A percentile compares a stretch with the other conserved stretches of the same genome.
Evolutionary conservation across 257 asterid genomes (phyloP).

Genomic region (Solanum dulcamara): DNA sequence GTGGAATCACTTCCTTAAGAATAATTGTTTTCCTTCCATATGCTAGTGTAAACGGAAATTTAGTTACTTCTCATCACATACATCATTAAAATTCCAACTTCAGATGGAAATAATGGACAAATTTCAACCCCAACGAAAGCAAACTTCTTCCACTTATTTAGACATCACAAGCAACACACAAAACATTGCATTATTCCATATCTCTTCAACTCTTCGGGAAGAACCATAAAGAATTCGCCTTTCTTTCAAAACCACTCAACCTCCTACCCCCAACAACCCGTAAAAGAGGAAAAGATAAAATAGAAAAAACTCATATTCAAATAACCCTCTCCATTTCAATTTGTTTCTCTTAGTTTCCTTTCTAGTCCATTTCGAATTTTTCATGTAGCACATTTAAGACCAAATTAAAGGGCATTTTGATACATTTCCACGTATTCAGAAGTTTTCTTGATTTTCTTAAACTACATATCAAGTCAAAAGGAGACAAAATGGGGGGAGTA

Average conservation of each 20-base stretch:
- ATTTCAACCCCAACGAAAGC: background rate
- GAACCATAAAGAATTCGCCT: background rate
- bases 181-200: background rate
- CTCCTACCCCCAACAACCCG: background rate
- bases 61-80: background rate
- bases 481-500: too few relatives aligned
- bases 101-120: background rate
- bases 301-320: background rate
- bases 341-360: background rate
- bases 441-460: background rate
- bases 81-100: background rate
- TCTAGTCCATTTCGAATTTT: background rate
- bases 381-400: background rate
- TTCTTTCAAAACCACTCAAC: background rate
- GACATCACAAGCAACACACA: background rate
- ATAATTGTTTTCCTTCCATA: background rate
- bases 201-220: background rate
- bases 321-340: background rate
- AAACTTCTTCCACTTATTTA: background rate
- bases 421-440: background rate
- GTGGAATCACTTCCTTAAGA: background rate
- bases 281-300: background rate
- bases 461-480: background rate
- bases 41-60: background rate
- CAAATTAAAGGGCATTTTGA: background rate